Percentiles rank a stretch among this genome's conserved stretches.
Conservation (phyloP, 306 rosid genomes). For the Clitoria ternatea region DNA sequence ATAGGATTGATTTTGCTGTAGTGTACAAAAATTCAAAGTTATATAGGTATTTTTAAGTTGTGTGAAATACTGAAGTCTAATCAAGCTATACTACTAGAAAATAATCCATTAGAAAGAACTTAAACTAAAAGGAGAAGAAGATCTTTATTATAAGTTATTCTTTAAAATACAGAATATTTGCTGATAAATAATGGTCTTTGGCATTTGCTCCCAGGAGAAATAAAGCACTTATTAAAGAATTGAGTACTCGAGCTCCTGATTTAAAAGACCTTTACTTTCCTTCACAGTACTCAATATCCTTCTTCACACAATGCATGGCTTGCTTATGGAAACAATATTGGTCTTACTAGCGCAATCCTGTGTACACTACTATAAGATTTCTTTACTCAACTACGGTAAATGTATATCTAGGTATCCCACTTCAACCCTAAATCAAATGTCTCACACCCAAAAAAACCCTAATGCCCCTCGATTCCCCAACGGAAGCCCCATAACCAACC, state of each 20-base stretch:
- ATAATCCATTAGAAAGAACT: neutral
- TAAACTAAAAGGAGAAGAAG: too few species aligned
- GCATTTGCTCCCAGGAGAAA: constrained; percentile 44
- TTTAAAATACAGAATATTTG: neutral
- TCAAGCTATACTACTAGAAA: neutral
- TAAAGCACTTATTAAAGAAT: constrained; percentile 33
- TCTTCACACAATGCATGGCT: constrained; percentile 45
- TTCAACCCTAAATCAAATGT: constrained; percentile 20
- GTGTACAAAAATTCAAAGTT: constrained; percentile 35
- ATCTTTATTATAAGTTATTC: too few species aligned
- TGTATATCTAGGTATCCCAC: too few species aligned
- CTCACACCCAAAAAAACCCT: constrained; percentile 37
- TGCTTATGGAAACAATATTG: constrained; percentile 57
- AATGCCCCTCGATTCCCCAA: constrained; percentile 27
- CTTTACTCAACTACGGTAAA: constrained; percentile 35
- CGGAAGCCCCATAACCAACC: constrained; percentile 1
- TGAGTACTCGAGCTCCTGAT: constrained; percentile 43
- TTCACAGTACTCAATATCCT: constrained; percentile 38
- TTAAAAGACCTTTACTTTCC: constrained; percentile 38
- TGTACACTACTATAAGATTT: constrained; percentile 44
- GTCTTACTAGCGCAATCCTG: constrained; percentile 58
- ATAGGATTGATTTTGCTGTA: constrained; percentile 30
- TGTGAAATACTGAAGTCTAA: too few species aligned
- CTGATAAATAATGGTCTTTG: constrained; percentile 3
- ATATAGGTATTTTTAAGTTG: constrained; percentile 29